These are phyloP conservation scores for Cladosporium colombiae DNA, from an alignment of 2,329 filamentous ascomycete species.

Conservation along the genomic window DNA sequence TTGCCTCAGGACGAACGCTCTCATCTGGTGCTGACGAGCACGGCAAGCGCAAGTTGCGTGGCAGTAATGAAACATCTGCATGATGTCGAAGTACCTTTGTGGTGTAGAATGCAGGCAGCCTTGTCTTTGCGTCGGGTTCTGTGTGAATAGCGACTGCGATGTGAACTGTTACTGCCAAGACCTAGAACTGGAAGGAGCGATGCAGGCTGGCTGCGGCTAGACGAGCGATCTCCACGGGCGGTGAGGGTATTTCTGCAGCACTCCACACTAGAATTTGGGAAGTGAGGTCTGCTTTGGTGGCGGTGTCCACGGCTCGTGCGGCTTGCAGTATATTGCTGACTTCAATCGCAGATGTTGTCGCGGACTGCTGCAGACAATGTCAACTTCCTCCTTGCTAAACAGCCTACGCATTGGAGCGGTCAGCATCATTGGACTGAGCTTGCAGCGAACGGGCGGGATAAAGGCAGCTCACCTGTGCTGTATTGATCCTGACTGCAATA, in stretches of 20 bases:
- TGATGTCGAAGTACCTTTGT: neutral
- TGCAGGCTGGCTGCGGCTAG: neutral
- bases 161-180: neutral
- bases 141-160: neutral
- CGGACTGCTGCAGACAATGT: conserved; percentile 3
- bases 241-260: neutral
- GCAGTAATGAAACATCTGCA: neutral
- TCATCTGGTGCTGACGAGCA: neutral
- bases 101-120: neutral
- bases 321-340: neutral
- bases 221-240: neutral
- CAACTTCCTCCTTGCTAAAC: neutral
- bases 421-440: neutral
- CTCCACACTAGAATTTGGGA: neutral
- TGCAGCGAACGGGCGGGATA: neutral
- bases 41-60: neutral
- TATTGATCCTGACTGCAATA: neutral
- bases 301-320: neutral
- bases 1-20: neutral
- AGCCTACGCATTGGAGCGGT: conserved; percentile 1
- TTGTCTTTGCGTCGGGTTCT: neutral
- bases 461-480: neutral
- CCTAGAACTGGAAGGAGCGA: conserved; percentile 3
- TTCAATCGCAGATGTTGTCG: neutral
- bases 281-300: conserved; percentile 9